These are phyloP conservation scores for Tuber umbilicatum DNA, from an alignment of 495 filamentous ascomycete genomes.

Conservation along the genomic window DNA sequence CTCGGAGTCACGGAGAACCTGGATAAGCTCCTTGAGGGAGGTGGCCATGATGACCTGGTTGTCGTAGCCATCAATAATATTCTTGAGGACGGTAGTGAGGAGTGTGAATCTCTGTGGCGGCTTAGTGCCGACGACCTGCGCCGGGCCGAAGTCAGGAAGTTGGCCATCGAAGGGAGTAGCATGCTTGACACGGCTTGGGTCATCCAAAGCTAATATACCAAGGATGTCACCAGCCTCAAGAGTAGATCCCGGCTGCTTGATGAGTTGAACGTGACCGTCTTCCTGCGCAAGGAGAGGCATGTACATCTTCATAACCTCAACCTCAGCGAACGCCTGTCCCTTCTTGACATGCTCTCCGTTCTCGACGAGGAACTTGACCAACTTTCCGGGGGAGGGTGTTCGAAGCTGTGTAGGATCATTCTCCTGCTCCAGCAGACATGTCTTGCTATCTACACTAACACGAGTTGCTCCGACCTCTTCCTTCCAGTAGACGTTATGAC, in stretches of 20 bases:
- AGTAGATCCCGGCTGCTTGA: constrained; percentile 98
- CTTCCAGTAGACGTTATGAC: constrained; percentile 99
- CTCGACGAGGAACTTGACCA: constrained; percentile 96
- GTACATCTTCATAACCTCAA: constrained; percentile 99
- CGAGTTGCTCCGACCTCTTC: constrained; percentile 94
- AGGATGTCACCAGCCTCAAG: constrained; percentile 97
- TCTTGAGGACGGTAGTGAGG: constrained; percentile 68
- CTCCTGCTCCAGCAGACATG: constrained; percentile 94
- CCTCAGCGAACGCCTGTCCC: constrained; percentile 90
- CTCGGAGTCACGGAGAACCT: constrained; percentile 80
- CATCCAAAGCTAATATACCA: constrained; percentile 93
- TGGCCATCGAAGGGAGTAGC: constrained; percentile 93
- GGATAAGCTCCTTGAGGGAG: constrained; percentile 80
- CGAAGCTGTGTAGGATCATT: constrained; percentile 97
- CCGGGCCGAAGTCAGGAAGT: constrained; percentile 78
- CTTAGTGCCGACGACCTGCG: constrained; percentile 82
- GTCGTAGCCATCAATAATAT: constrained; percentile 90
- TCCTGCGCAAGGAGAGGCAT: constrained; percentile 98
- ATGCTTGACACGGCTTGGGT: constrained; percentile 93
- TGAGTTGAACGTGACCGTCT: constrained; percentile 92
- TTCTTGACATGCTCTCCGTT: constrained; percentile 92
- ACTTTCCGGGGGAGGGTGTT: constrained; percentile 90
- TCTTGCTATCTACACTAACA: constrained; percentile 94
- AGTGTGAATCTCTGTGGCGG: constrained; percentile 79
- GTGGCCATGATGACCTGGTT: constrained; percentile 93